These are phyloP conservation scores for Myotisia sp. DNA, from an alignment of 2,329 filamentous ascomycete species.

Conservation along the genomic window DNA sequence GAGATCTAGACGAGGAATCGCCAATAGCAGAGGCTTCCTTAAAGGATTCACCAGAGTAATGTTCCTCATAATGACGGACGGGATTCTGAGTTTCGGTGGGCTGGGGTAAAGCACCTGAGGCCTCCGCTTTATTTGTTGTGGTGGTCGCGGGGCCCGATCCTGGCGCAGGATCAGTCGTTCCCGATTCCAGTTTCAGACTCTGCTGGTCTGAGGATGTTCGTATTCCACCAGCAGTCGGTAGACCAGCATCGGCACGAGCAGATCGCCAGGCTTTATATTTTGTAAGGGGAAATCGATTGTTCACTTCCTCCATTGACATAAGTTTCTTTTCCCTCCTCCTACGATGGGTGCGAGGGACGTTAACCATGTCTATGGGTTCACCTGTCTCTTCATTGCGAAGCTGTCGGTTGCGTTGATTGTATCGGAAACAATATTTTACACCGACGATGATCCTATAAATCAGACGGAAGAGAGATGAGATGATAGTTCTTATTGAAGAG, in stretches of 20 bases:
- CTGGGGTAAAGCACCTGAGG: slow-evolving; percentile 1
- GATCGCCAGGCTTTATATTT: slow-evolving; percentile 96
- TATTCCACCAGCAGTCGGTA: slow-evolving; percentile 74
- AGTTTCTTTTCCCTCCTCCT: slow-evolving; percentile 91
- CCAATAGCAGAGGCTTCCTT: background rate
- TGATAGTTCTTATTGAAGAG: slow-evolving; percentile 1
- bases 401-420: slow-evolving; percentile 83
- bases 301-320: slow-evolving; percentile 98
- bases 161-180: background rate
- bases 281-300: slow-evolving; percentile 84
- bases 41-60: too few species aligned
- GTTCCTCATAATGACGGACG: too few species aligned
- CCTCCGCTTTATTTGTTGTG: slow-evolving; percentile 5
- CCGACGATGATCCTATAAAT: slow-evolving; percentile 85
- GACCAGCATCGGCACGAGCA: slow-evolving; percentile 63
- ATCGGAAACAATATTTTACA: slow-evolving; percentile 98
- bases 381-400: slow-evolving; percentile 63
- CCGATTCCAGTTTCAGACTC: slow-evolving; percentile 15
- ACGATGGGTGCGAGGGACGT: slow-evolving; percentile 72
- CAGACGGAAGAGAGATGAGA: slow-evolving; percentile 5
- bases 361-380: slow-evolving; percentile 75
- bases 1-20: background rate
- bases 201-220: slow-evolving; percentile 58
- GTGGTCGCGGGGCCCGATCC: slow-evolving; percentile 9
- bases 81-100: background rate